Evolutionary conservation across 345 rosid genomes (phyloP).

Genomic region (Boechera divaricarpa): DNA sequence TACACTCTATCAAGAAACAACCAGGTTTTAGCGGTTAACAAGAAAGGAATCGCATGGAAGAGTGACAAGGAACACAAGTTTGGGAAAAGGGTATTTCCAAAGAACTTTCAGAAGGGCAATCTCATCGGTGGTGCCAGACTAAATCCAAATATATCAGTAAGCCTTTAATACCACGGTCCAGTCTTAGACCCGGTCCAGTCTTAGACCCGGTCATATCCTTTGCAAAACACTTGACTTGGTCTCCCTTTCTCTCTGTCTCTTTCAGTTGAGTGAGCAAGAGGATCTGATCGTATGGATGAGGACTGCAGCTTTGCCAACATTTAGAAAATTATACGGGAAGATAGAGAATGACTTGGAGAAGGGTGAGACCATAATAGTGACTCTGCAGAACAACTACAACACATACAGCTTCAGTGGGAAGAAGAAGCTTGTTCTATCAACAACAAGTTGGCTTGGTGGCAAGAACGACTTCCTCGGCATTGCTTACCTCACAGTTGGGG

Average conservation of each 20-base stretch:
- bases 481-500: slow-evolving; percentile 93
- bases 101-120: slow-evolving; percentile 71
- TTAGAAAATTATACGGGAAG: slow-evolving; percentile 94
- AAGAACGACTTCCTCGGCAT: slow-evolving; percentile 97
- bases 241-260: slow-evolving; percentile 1
- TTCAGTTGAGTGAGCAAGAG: slow-evolving; percentile 89
- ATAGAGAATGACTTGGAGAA: slow-evolving; percentile 75
- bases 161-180: slow-evolving; percentile 31
- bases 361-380: slow-evolving; percentile 59
- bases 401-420: slow-evolving; percentile 94
- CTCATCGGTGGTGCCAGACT: slow-evolving; percentile 67
- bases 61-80: slow-evolving; percentile 93
- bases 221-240: slow-evolving; percentile 32
- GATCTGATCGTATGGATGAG: slow-evolving; percentile 99
- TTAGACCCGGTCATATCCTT: slow-evolving; percentile 12
- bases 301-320: slow-evolving; percentile 98
- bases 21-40: slow-evolving; percentile 56
- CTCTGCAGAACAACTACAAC: slow-evolving; percentile 73
- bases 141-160: slow-evolving; percentile 57
- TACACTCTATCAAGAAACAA: slow-evolving; percentile 60
- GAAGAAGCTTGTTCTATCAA: slow-evolving; percentile 95
- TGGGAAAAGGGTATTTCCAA: slow-evolving; percentile 78
- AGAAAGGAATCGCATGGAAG: slow-evolving; percentile 82
- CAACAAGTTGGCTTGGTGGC: slow-evolving; percentile 98
- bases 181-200: neutral